These are phyloP conservation scores for Cadophora gregata DNA, from an alignment of 2,329 filamentous ascomycete genomes.

Conservation along the genomic window DNA sequence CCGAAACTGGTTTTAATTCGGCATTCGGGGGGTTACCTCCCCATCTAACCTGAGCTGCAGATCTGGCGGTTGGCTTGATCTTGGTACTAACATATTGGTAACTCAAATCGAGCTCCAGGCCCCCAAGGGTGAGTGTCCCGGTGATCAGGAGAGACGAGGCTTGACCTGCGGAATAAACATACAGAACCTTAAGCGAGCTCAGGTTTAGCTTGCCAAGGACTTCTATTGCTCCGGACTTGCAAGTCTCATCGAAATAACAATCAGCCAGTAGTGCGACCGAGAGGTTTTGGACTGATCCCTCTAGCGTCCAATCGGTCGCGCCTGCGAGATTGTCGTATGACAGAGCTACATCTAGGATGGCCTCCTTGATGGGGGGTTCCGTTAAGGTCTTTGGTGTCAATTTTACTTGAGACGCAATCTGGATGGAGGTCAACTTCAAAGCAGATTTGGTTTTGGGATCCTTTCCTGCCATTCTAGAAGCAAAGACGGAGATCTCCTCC, in stretches of 20 bases:
- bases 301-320: constrained; percentile 8
- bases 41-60: constrained; percentile 9
- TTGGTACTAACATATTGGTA: constrained; percentile 18
- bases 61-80: not conserved
- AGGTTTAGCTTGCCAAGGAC: constrained; percentile 17
- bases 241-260: not conserved
- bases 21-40: not conserved
- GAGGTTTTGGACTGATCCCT: not conserved
- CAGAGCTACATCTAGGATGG: too few relatives aligned
- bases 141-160: constrained; percentile 13
- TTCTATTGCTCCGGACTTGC: constrained; percentile 3
- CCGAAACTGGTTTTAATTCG: not conserved
- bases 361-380: too few relatives aligned
- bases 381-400: not conserved
- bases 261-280: constrained; percentile 12
- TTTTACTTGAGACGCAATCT: not conserved
- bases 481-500: constrained; percentile 3
- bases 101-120: constrained; percentile 20
- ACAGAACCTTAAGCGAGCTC: not conserved
- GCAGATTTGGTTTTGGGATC: too few relatives aligned
- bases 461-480: not conserved
- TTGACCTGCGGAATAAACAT: not conserved
- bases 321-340: too few relatives aligned
- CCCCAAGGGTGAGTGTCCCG: constrained; percentile 14
- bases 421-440: constrained; percentile 1